These are phyloP conservation scores for Tolypocladium inflatum DNA, from an alignment of 2,329 filamentous ascomycete species.

Conservation along the genomic window DNA sequence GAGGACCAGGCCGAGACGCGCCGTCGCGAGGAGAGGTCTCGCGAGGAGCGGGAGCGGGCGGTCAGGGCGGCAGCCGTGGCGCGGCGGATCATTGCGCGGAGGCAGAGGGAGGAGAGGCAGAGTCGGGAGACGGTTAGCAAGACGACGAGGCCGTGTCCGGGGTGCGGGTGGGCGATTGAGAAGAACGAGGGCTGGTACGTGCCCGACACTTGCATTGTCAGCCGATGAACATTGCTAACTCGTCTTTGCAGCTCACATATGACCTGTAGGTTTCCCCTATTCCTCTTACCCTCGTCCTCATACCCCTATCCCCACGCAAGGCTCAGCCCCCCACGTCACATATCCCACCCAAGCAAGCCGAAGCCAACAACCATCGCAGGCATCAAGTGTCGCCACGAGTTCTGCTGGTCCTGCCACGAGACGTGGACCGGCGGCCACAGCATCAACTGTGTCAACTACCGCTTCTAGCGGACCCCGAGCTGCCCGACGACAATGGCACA, in stretches of 20 bases:
- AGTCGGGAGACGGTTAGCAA: not conserved
- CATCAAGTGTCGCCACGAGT: slow-evolving; percentile 22
- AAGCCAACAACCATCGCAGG: slow-evolving; percentile 11
- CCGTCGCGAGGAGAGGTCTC: too few relatives aligned
- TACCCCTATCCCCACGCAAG: not conserved
- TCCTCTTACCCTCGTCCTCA: not conserved
- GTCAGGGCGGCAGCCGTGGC: not conserved
- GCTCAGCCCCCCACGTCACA: not conserved
- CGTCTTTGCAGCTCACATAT: not conserved
- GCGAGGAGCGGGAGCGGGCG: too few relatives aligned
- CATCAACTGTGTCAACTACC: not conserved
- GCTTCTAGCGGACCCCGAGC: not conserved
- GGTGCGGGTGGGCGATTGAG: not conserved
- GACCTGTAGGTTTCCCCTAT: not conserved
- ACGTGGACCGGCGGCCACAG: slow-evolving; percentile 11
- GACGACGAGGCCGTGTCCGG: not conserved
- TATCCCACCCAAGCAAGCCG: not conserved
- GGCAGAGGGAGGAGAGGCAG: not conserved
- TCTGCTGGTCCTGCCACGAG: slow-evolving; percentile 23
- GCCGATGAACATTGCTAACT: not conserved
- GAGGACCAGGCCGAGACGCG: too few relatives aligned
- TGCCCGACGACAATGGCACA: too few relatives aligned
- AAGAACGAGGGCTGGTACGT: not conserved
- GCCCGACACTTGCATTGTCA: not conserved
- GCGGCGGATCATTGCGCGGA: not conserved